Evolutionary conservation across 164 flowering plant genomes (phyloP).

Genomic region (Dillenia suffruticosa): DNA sequence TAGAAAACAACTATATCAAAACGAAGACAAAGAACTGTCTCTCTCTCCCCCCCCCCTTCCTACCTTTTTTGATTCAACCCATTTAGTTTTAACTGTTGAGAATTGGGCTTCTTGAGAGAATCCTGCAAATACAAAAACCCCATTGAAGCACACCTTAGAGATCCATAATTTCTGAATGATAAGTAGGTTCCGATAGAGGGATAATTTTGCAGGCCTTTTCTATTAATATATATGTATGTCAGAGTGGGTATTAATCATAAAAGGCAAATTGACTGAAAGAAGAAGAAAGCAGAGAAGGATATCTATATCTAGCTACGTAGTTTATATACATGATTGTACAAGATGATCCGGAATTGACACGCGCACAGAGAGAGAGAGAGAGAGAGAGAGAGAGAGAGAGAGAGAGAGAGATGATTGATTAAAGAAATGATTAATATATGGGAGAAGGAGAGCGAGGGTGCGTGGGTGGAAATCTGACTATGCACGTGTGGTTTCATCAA

Average conservation of each 20-base stretch:
- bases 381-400: conserved; percentile 16
- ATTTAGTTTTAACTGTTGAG: conserved; percentile 5
- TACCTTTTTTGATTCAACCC: conserved; percentile 16
- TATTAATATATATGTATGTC: too few species aligned
- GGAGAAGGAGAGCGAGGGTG: too few species aligned
- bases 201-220: too few species aligned
- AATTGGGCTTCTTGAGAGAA: not conserved
- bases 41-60: not conserved
- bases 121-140: conserved; percentile 19
- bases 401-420: conserved; percentile 12
- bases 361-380: conserved; percentile 1
- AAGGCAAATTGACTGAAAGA: not conserved
- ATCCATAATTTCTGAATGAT: not conserved
- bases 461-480: conserved; percentile 34
- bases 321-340: conserved; percentile 1
- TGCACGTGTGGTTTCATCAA: conserved; percentile 48
- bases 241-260: not conserved
- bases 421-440: conserved; percentile 28
- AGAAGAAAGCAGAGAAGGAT: conserved; percentile 1
- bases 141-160: not conserved
- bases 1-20: conserved; percentile 6
- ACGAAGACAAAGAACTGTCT: conserved; percentile 4
- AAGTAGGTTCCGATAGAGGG: too few species aligned
- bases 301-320: conserved; percentile 4
- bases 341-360: too few species aligned